phyloP scores from a whole-genome alignment of 139 green algal species.

The Pseudopediastrum boryanum region DNA sequence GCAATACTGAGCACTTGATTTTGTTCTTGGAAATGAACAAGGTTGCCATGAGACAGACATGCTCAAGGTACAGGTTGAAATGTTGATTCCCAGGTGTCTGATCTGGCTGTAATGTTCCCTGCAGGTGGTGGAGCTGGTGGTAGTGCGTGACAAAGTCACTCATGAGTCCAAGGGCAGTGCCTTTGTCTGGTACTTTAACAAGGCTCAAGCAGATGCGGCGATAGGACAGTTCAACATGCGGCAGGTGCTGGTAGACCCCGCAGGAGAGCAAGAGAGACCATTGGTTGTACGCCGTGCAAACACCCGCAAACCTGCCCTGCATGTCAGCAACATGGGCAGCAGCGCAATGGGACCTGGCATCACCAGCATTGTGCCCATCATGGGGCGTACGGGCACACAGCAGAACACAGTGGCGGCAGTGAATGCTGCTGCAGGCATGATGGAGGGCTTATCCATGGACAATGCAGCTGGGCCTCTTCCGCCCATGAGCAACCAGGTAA shows the following conservation, averaged over 20 bases:
- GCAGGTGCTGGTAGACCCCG: too few species aligned
- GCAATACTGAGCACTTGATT: neutral
- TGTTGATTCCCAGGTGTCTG: neutral
- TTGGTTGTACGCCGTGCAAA: conserved; percentile 69
- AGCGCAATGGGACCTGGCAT: too few species aligned
- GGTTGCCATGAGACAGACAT: neutral
- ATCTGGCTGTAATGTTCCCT: conserved; percentile 42
- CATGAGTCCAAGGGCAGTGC: conserved; percentile 68
- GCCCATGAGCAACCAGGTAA: too few species aligned
- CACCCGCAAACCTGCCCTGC: conserved; percentile 24
- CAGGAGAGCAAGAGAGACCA: conserved; percentile 63
- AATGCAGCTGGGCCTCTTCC: too few species aligned
- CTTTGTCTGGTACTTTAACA: conserved; percentile 64
- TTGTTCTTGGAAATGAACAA: neutral
- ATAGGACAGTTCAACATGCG: too few species aligned
- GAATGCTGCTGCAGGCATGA: too few species aligned
- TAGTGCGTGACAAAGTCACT: conserved; percentile 62
- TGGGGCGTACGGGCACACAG: too few species aligned
- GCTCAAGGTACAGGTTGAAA: neutral
- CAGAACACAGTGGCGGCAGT: too few species aligned
- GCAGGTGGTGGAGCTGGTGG: conserved; percentile 62
- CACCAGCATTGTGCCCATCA: too few species aligned
- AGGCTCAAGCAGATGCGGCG: conserved; percentile 45
- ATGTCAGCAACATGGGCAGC: neutral
- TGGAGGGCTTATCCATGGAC: too few species aligned